Conservation (phyloP, 1,284 basidiomycete genomes). For the Irpex rosettiformis region DNA sequence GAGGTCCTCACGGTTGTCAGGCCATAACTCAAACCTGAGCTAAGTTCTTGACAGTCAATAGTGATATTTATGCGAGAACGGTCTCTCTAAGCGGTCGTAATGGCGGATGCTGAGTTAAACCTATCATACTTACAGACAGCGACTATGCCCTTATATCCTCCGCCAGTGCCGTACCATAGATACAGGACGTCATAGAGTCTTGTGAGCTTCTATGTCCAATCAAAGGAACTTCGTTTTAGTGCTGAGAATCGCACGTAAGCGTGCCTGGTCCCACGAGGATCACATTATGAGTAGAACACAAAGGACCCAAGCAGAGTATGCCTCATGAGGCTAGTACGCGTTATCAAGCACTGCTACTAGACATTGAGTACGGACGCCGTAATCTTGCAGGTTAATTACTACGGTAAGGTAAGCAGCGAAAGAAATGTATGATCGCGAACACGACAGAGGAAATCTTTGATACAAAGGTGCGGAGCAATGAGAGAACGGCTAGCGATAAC, state of each 20-base stretch:
- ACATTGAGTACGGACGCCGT: not conserved
- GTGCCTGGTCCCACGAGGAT: not conserved
- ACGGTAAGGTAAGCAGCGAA: constrained; percentile 9
- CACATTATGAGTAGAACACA: not conserved
- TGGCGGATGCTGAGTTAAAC: not conserved
- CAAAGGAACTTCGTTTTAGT: not conserved
- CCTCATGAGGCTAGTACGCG: not conserved
- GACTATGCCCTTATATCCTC: not conserved
- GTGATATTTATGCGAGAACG: not conserved
- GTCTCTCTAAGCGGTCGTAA: not conserved
- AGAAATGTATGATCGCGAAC: constrained; percentile 5
- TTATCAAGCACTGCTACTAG: not conserved
- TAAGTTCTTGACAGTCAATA: no score
- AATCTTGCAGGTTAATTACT: not conserved
- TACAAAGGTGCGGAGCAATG: constrained; percentile 11
- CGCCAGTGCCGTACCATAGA: not conserved
- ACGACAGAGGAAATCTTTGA: constrained; percentile 13
- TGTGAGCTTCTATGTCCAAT: not conserved
- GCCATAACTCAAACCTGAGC: no score
- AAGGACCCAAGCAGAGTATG: not conserved
- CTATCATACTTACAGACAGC: not conserved
- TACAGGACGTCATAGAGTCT: not conserved
- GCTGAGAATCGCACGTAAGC: not conserved
- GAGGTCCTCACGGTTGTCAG: no score
- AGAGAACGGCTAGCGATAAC: not conserved